phyloP scores from a whole-genome alignment of 225 moss, liverwort and hornwort genomes.

The Marchantia paleacea region DNA sequence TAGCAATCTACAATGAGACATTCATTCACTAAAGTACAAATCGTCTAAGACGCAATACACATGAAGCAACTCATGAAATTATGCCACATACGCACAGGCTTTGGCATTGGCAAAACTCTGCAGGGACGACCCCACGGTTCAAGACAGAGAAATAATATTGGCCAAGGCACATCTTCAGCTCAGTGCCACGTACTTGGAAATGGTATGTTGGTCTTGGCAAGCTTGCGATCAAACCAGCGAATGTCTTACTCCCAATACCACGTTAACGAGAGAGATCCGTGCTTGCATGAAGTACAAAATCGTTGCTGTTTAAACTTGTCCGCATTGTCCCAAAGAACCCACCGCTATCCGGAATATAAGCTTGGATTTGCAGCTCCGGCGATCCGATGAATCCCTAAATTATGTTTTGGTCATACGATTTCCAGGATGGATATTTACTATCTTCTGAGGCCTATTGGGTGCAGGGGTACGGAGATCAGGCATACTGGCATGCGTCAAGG shows the following conservation, averaged over 20 bases:
- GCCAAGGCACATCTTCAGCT: conserved; percentile 72
- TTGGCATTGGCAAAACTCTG: conserved; percentile 83
- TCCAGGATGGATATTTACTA: conserved; percentile 22
- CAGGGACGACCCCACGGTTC: conserved; percentile 51
- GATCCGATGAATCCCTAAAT: background rate
- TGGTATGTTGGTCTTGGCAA: conserved; percentile 40
- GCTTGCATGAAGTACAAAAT: no score
- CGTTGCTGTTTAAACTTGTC: no score
- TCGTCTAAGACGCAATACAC: background rate
- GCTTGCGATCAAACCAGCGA: no score
- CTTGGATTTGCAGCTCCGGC: background rate
- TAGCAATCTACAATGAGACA: background rate
- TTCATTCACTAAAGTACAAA: background rate
- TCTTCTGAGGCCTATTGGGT: conserved; percentile 23
- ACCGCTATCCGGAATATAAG: background rate
- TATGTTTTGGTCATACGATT: conserved; percentile 8
- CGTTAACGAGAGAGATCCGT: no score
- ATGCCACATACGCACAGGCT: conserved; percentile 38
- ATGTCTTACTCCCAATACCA: no score
- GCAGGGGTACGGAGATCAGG: conserved; percentile 84
- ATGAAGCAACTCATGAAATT: background rate
- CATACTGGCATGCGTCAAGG: conserved; percentile 79
- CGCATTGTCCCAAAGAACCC: no score
- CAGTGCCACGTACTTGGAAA: conserved; percentile 64
- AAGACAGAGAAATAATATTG: conserved; percentile 51